Conservation (phyloP, 1,139 yeast genomes). For the Protomyces inouyei region DNA sequence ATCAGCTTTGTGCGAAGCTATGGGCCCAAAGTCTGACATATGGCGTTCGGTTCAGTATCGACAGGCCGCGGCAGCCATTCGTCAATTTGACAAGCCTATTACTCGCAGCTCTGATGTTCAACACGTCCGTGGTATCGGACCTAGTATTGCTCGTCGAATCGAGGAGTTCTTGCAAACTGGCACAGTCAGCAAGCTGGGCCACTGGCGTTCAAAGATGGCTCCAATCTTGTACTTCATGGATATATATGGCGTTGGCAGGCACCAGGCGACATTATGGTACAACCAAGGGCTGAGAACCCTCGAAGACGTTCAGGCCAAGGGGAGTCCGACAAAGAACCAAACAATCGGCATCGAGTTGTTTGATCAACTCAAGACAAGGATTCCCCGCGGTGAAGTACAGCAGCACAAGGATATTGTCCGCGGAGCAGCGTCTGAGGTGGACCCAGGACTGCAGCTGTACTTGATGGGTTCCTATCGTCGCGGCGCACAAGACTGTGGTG, state of each 20-base stretch:
- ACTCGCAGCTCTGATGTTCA: conserved; percentile 41
- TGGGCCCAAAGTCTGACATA: conserved; percentile 37
- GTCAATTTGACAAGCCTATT: conserved; percentile 39
- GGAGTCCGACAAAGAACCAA: conserved; percentile 43
- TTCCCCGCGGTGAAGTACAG: conserved; percentile 49
- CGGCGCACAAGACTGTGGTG: conserved; percentile 51
- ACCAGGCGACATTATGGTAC: conserved; percentile 47
- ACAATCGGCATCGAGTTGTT: conserved; percentile 49
- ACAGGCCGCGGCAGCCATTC: conserved; percentile 45
- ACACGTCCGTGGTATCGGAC: conserved; percentile 44
- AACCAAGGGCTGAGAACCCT: conserved; percentile 44
- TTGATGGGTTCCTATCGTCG: conserved; percentile 58
- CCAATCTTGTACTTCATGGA: conserved; percentile 42
- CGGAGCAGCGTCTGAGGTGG: conserved; percentile 41
- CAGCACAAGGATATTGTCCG: conserved; percentile 44
- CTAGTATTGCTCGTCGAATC: conserved; percentile 48
- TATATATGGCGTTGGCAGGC: conserved; percentile 54
- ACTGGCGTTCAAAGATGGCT: conserved; percentile 35
- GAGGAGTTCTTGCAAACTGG: conserved; percentile 48
- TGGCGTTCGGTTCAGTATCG: conserved; percentile 49
- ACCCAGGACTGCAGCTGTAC: conserved; percentile 42
- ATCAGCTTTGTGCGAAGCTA: conserved; percentile 42
- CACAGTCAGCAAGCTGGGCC: conserved; percentile 41
- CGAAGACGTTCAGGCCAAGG: conserved; percentile 42
- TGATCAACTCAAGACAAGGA: conserved; percentile 49